Evolutionary conservation across 2,329 filamentous ascomycete species (phyloP).

Genomic region (Calonectria fujianensis): DNA sequence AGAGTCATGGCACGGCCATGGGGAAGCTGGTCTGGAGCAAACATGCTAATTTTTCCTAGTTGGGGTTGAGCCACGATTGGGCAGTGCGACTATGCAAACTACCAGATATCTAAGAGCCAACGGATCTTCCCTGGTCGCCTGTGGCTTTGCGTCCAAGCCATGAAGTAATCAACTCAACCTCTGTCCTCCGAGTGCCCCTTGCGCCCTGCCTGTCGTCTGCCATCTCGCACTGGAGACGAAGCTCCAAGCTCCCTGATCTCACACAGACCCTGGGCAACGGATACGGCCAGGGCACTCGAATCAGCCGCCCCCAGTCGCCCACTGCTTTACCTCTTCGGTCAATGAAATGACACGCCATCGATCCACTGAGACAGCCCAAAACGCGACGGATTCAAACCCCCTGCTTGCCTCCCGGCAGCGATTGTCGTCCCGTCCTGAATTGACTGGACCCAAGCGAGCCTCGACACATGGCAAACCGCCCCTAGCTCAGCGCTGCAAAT

Average conservation of each 20-base stretch:
- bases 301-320: slow-evolving; percentile 37
- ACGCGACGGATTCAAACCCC: slow-evolving; percentile 44
- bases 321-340: slow-evolving; percentile 38
- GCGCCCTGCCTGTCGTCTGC: slow-evolving; percentile 31
- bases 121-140: slow-evolving; percentile 29
- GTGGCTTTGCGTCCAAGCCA: slow-evolving; percentile 44
- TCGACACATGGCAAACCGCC: slow-evolving; percentile 45
- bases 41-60: slow-evolving; percentile 7
- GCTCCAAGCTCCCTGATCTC: slow-evolving; percentile 43
- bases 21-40: slow-evolving; percentile 1
- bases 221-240: slow-evolving; percentile 40
- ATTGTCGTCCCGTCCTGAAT: slow-evolving; percentile 41
- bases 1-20: slow-evolving; percentile 12
- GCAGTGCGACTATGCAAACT: slow-evolving; percentile 13
- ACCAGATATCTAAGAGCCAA: slow-evolving; percentile 35
- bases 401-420: slow-evolving; percentile 39
- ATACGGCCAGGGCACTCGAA: slow-evolving; percentile 46
- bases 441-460: slow-evolving; percentile 34
- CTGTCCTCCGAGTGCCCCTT: not conserved
- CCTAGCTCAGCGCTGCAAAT: slow-evolving; percentile 30
- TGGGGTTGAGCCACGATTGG: slow-evolving; percentile 22
- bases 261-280: slow-evolving; percentile 48
- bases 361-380: slow-evolving; percentile 39
- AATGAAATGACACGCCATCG: slow-evolving; percentile 45
- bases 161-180: slow-evolving; percentile 9